Percentiles rank a stretch among this genome's conserved stretches.
phyloP scores from a whole-genome alignment of 31 red algal genomes.

The Endocladia muricata region DNA sequence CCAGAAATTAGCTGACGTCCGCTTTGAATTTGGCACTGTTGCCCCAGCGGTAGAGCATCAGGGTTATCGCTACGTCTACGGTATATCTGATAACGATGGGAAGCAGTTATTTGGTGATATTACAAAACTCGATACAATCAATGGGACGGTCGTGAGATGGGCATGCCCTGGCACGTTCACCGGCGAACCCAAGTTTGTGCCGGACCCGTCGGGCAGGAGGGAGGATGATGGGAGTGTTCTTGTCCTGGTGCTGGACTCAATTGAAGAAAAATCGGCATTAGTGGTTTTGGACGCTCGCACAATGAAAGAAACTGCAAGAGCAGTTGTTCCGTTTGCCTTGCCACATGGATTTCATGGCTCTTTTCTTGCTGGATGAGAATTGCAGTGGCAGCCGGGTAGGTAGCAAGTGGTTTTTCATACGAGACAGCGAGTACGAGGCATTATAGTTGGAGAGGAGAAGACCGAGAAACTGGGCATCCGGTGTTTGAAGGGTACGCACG shows the following conservation, averaged over 20 bases:
- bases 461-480: too few species aligned
- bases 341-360: constrained; percentile 64
- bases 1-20: neutral
- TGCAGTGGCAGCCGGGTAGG: too few species aligned
- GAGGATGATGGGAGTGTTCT: constrained; percentile 66
- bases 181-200: constrained; percentile 58
- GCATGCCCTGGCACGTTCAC: neutral
- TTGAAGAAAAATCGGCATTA: constrained; percentile 15
- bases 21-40: neutral
- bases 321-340: constrained; percentile 21
- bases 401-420: too few species aligned
- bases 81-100: neutral
- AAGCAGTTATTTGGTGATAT: neutral
- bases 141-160: neutral
- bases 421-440: too few species aligned
- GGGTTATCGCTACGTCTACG: neutral
- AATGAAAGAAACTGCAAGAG: constrained; percentile 37
- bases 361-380: constrained; percentile 8
- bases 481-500: too few species aligned
- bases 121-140: neutral
- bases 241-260: constrained; percentile 12
- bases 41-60: neutral
- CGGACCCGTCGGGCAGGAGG: constrained; percentile 12
- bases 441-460: too few species aligned
- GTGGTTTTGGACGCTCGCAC: constrained; percentile 41